Evolutionary conservation across 805 yeast species (phyloP).

Genomic region (Debaryomyces prosopidis): DNA sequence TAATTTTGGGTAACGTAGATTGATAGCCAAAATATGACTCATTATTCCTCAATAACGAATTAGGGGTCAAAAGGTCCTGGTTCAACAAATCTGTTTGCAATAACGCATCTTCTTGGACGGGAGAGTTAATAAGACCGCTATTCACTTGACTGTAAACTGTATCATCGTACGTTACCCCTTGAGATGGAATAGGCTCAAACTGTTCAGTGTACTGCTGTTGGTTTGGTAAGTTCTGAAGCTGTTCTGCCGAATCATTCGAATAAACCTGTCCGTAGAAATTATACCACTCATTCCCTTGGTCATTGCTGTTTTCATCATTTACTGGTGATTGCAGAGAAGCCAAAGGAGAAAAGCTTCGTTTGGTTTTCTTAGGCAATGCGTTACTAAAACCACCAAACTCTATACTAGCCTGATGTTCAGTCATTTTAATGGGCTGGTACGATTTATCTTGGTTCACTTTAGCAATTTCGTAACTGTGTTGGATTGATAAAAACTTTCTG

Average conservation of each 20-base stretch:
- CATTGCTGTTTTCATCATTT: neutral
- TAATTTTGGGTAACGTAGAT: neutral
- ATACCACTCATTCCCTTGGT: slow-evolving; percentile 6
- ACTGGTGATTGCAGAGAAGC: neutral
- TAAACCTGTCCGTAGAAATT: slow-evolving; percentile 17
- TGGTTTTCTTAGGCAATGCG: slow-evolving; percentile 22
- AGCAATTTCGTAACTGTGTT: slow-evolving; percentile 28
- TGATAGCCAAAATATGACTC: neutral
- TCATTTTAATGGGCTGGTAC: slow-evolving; percentile 32
- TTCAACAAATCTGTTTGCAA: neutral
- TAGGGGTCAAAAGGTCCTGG: neutral
- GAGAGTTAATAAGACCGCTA: neutral
- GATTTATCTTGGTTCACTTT: slow-evolving; percentile 20
- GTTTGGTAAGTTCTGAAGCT: neutral
- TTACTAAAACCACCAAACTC: slow-evolving; percentile 39
- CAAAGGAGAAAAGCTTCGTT: slow-evolving; percentile 14
- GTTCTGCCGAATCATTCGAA: slow-evolving; percentile 11
- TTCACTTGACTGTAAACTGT: neutral
- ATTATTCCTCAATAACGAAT: neutral
- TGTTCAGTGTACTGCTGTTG: neutral
- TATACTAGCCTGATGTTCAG: slow-evolving; percentile 38
- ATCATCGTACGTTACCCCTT: neutral
- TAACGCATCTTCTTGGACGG: neutral
- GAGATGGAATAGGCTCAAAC: neutral
- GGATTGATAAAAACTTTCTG: slow-evolving; percentile 26